Percentiles rank a stretch among this genome's conserved stretches.
These are phyloP conservation scores for Dacryopinax primogenitus DNA, from an alignment of 768 basidiomycete genomes.

Conservation along the genomic window DNA sequence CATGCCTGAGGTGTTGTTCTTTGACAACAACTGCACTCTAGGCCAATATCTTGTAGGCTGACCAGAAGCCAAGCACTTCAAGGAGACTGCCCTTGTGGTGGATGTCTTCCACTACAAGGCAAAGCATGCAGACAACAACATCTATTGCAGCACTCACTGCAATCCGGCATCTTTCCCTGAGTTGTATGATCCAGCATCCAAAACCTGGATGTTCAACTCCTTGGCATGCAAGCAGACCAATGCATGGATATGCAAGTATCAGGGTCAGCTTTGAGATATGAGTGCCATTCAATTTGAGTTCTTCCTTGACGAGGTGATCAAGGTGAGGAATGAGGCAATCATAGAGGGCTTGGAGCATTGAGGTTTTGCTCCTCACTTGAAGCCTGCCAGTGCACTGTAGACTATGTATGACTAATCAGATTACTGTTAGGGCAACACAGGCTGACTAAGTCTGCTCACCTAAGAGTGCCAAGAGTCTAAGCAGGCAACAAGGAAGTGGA, in stretches of 20 bases:
- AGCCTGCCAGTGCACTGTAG: no score
- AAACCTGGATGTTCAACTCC: background rate
- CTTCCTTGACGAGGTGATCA: background rate
- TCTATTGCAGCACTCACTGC: constrained; percentile 17
- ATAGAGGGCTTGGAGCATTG: no score
- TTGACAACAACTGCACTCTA: background rate
- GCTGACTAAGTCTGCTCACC: no score
- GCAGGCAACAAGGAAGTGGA: no score
- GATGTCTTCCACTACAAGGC: constrained; percentile 21
- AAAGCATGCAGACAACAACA: constrained; percentile 19
- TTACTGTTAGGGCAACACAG: no score
- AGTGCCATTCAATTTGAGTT: background rate
- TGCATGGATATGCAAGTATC: background rate
- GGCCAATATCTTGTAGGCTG: constrained; percentile 4
- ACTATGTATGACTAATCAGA: no score
- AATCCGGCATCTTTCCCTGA: constrained; percentile 17
- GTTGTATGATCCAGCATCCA: constrained; percentile 1
- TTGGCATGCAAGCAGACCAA: background rate
- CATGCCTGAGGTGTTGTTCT: background rate
- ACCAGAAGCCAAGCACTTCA: constrained; percentile 11
- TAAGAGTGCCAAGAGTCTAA: no score
- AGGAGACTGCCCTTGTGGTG: constrained; percentile 17
- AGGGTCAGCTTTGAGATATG: background rate
- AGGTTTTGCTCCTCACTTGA: no score
- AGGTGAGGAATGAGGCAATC: background rate